Evolutionary conservation across 768 basidiomycete species (phyloP).

Genomic region (Tephrocybe sp.): DNA sequence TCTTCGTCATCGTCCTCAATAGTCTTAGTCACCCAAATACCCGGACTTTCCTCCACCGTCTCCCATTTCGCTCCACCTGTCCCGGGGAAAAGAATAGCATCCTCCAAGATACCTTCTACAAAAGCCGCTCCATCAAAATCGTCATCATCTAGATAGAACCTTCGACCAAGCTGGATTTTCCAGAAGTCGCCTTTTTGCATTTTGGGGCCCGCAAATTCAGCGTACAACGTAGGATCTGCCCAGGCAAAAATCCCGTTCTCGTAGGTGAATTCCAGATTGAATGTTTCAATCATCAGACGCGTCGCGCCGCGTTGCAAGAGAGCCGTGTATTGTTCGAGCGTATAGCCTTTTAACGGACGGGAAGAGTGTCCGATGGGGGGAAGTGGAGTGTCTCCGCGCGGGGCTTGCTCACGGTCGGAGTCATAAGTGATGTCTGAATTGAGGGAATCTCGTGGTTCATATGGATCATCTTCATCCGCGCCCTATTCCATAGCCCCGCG

Average conservation of each 20-base stretch:
- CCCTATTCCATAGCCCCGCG: neutral
- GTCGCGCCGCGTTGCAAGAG: conserved; percentile 32
- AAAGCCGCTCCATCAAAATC: conserved; percentile 35
- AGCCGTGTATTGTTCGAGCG: conserved; percentile 23
- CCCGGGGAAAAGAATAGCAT: conserved; percentile 25
- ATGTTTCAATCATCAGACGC: conserved; percentile 36
- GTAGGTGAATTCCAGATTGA: conserved; percentile 28
- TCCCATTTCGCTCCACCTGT: conserved; percentile 21
- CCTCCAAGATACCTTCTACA: conserved; percentile 31
- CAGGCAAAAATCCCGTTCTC: conserved; percentile 33
- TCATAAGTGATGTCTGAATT: conserved; percentile 20
- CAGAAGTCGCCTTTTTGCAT: conserved; percentile 34
- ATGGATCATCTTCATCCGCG: neutral
- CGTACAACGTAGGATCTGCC: conserved; percentile 29
- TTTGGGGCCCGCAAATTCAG: conserved; percentile 29
- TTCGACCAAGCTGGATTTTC: conserved; percentile 38
- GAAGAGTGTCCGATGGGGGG: conserved; percentile 12
- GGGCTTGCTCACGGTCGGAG: conserved; percentile 21
- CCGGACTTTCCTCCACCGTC: conserved; percentile 26
- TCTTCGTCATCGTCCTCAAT: neutral
- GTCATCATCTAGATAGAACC: conserved; percentile 31
- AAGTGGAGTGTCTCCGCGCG: conserved; percentile 32
- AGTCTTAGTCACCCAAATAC: conserved; percentile 30
- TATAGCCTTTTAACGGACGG: conserved; percentile 6
- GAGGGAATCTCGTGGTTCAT: conserved; percentile 7